Evolutionary conservation across 345 rosid genomes (phyloP).

Genomic region (Gossypium sturtianum): DNA sequence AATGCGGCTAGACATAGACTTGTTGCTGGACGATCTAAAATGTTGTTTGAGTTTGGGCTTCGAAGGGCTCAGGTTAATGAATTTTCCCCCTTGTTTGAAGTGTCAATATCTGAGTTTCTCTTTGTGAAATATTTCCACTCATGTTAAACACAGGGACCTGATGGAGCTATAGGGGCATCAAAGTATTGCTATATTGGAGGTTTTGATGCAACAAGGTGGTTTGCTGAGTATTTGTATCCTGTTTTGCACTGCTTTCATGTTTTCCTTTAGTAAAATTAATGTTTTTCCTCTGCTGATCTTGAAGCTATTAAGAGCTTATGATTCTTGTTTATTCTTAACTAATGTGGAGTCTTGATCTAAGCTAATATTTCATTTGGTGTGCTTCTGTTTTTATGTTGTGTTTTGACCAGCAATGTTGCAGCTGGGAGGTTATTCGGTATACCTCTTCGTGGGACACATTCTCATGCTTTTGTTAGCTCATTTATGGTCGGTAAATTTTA

Average conservation of each 20-base stretch:
- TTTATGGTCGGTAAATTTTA: slow-evolving; percentile 57
- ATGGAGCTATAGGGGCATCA: slow-evolving; percentile 89
- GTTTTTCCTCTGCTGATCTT: not conserved
- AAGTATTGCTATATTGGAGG: slow-evolving; percentile 94
- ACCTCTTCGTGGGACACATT: slow-evolving; percentile 96
- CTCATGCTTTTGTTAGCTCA: slow-evolving; percentile 98
- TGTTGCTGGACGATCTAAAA: slow-evolving; percentile 85
- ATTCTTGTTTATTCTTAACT: not conserved
- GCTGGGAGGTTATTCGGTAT: slow-evolving; percentile 90
- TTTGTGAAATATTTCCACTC: slow-evolving; percentile 15
- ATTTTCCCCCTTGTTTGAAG: not conserved
- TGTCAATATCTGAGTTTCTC: slow-evolving; percentile 6
- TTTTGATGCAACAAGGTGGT: slow-evolving; percentile 92
- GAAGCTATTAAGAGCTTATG: slow-evolving; percentile 1
- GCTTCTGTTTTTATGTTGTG: slow-evolving; percentile 11
- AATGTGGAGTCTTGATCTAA: slow-evolving; percentile 2
- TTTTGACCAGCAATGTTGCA: slow-evolving; percentile 70
- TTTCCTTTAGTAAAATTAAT: not conserved
- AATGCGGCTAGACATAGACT: slow-evolving; percentile 96
- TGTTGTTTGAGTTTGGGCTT: slow-evolving; percentile 88
- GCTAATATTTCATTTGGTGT: slow-evolving; percentile 7
- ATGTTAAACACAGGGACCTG: slow-evolving; percentile 69
- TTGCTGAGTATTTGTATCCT: not conserved
- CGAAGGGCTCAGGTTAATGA: slow-evolving; percentile 83
- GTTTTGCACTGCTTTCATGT: not conserved